A percentile compares a stretch with the other conserved stretches of the same genome.
Conservation (phyloP, 2,329 filamentous ascomycete species). For the Drechslerella dactyloides region DNA sequence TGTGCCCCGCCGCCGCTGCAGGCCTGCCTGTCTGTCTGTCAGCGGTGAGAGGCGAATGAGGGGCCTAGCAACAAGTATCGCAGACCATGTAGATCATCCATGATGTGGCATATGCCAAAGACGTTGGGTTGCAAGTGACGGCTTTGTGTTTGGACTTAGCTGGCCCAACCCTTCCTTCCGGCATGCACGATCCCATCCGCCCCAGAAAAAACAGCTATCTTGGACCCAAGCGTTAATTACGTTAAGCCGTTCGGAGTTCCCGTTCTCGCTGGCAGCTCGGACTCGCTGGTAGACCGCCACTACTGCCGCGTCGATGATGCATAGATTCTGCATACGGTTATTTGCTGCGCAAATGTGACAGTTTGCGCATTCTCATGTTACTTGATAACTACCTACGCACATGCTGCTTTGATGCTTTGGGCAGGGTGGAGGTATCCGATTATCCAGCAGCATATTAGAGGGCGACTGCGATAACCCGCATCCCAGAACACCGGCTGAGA, state of each 20-base stretch:
- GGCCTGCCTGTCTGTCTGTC: background rate
- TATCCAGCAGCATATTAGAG: background rate
- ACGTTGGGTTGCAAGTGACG: background rate
- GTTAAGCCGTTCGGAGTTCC: conserved; percentile 3
- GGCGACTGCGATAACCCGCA: background rate
- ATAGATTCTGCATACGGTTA: background rate
- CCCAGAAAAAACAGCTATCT: background rate
- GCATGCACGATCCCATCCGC: conserved; percentile 3
- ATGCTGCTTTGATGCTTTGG: background rate
- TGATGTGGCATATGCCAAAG: conserved; percentile 4
- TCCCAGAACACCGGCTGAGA: background rate
- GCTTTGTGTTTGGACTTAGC: background rate
- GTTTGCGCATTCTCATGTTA: no score
- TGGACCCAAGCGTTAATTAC: no score
- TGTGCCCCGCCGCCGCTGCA: background rate
- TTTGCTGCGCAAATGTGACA: no score
- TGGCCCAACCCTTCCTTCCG: background rate
- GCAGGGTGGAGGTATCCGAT: background rate
- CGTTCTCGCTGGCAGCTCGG: background rate
- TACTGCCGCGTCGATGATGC: background rate
- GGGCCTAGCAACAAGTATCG: background rate
- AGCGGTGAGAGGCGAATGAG: background rate
- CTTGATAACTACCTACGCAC: no score
- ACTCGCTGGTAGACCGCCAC: background rate
- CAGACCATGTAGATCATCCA: conserved; percentile 1